A percentile compares a stretch with the other conserved stretches of the same genome.
These are phyloP conservation scores for Hemileccinum impolitum DNA, from an alignment of 768 basidiomycete species.

Conservation along the genomic window DNA sequence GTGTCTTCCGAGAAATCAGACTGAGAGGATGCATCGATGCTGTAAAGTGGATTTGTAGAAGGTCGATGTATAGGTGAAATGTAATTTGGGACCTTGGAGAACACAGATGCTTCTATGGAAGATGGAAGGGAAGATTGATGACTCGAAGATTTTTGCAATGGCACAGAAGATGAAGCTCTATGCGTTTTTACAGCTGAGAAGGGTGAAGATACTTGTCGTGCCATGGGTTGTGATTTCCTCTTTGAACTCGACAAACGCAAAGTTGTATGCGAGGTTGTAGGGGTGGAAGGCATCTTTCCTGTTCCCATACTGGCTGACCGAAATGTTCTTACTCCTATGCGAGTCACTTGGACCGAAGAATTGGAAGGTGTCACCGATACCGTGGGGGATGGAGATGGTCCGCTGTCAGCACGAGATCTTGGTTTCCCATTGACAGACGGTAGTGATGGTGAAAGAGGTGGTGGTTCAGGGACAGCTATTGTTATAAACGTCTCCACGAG, in stretches of 20 bases:
- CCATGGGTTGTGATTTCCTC: slow-evolving; percentile 14
- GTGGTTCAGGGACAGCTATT: slow-evolving; percentile 40
- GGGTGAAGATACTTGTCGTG: slow-evolving; percentile 19
- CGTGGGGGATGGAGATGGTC: slow-evolving; percentile 13
- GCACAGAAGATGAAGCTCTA: slow-evolving; percentile 20
- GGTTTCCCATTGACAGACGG: slow-evolving; percentile 22
- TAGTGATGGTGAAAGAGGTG: slow-evolving; percentile 24
- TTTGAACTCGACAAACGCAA: slow-evolving; percentile 13
- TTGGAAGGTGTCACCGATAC: not conserved
- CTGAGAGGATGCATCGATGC: slow-evolving; percentile 49
- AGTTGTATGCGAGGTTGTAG: slow-evolving; percentile 3
- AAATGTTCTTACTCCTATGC: slow-evolving; percentile 12
- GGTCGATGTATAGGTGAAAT: slow-evolving; percentile 77
- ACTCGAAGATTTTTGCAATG: slow-evolving; percentile 24
- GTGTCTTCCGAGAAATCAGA: slow-evolving; percentile 54
- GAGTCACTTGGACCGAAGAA: slow-evolving; percentile 5
- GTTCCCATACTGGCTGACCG: slow-evolving; percentile 16
- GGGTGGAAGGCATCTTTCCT: slow-evolving; percentile 13
- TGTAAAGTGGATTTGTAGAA: slow-evolving; percentile 80
- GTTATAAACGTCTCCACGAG: slow-evolving; percentile 77
- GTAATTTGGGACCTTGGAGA: slow-evolving; percentile 51
- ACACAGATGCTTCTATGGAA: slow-evolving; percentile 9
- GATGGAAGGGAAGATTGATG: slow-evolving; percentile 24
- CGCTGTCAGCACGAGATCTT: slow-evolving; percentile 27
- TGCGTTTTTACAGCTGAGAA: slow-evolving; percentile 19